These are phyloP conservation scores for Coemansia umbellata DNA, from an alignment of 192 early-diverging fungal genomes.

Conservation along the genomic window DNA sequence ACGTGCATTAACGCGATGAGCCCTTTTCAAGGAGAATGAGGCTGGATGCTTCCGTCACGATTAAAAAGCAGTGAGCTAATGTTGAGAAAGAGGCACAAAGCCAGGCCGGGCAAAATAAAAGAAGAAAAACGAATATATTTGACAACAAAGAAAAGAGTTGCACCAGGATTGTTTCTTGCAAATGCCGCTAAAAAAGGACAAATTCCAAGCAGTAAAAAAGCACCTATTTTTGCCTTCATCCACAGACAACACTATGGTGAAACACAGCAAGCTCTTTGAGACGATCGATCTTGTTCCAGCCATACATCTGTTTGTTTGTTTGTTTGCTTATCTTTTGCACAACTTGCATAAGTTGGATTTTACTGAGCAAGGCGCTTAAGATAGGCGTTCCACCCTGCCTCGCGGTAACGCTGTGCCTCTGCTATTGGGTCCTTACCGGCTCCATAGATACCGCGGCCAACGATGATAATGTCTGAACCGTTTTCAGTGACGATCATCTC, in stretches of 20 bases:
- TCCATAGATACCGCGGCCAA: constrained; percentile 96
- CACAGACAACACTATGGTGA: too few species aligned
- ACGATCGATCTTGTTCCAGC: too few species aligned
- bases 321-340: background rate
- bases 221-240: too few species aligned
- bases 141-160: background rate
- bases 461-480: constrained; percentile 95
- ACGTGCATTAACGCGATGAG: background rate
- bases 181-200: background rate
- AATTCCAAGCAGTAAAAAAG: background rate
- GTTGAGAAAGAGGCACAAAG: background rate
- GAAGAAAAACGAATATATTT: background rate
- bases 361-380: constrained; percentile 49
- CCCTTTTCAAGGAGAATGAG: too few species aligned
- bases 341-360: background rate
- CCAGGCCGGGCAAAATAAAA: background rate
- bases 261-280: too few species aligned
- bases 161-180: too few species aligned
- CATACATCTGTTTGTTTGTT: too few species aligned
- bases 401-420: constrained; percentile 81
- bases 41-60: too few species aligned
- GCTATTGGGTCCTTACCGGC: constrained; percentile 61
- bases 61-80: background rate
- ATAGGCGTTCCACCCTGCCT: constrained; percentile 97
- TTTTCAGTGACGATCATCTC: constrained; percentile 76